Evolutionary conservation across 2,329 filamentous ascomycete species (phyloP), one percentile per base, ranked within the genome.

Genomic region (Talaromyces sp.): DNA sequence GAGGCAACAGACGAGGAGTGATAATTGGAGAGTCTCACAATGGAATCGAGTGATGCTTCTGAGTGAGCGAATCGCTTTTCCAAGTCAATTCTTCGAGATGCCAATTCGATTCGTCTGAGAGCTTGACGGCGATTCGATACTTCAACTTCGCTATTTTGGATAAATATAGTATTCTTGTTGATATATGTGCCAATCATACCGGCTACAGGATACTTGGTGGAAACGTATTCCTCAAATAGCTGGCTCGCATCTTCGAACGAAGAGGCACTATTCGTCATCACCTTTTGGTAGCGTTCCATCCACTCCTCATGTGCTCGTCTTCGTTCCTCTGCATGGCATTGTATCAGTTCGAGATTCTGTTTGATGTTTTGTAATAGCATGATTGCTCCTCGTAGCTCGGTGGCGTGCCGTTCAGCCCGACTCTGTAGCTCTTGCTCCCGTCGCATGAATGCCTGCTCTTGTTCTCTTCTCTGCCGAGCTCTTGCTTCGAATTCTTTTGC

Each of bases 1-100:
- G 63, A 62, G 16, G 55, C 8, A 21, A 66, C 66, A 46, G 70
- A 67, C n/a, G 12, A 28, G 28, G 69, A 23, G 54, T 67, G 68
- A 18, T 69, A 60, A 5, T 40, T 3, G 5, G 65, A 1, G 8
- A 71, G 23, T 21, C 60, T 39, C 18, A 52, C 16, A 16, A 57
- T 11, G 7, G 25, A 63, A 31, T 11, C 39, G 21, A 63, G 39
- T 28, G 21, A 37, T 5, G 31, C 16, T n/a, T 37, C 46, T 12
- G 55, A 11, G 12, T 18, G 18, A 8, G n/a, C 16, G 11, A 60
- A 52, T 52, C n/a, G 31, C 44, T 21, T 55, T 28, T 61, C 59
- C 23, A 61, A 40, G 18, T 61, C 12, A 16, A 61, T 55, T 55
- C 54, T 52, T 52, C 42, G 61, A 31, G 40, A 40, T 54, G 18